Evolutionary conservation across 208 protist species (phyloP).

Genomic region (Crithidia brevicula): DNA sequence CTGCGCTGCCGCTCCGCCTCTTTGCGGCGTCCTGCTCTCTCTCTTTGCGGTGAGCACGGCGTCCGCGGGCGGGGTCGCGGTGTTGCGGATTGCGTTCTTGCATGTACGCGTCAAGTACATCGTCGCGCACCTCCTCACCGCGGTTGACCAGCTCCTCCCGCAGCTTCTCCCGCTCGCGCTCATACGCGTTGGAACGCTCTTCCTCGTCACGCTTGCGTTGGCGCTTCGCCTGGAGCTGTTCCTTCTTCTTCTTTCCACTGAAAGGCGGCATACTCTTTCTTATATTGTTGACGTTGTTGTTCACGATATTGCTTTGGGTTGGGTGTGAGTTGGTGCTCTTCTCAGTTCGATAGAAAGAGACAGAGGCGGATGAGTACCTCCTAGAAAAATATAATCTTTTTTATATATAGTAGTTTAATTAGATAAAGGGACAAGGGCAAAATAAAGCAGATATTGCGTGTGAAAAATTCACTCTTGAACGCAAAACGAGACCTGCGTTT

Average conservation of each 20-base stretch:
- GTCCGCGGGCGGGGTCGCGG: slow-evolving; percentile 9
- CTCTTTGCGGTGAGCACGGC: slow-evolving; percentile 6
- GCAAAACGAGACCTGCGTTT: too few species aligned
- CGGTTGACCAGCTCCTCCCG: slow-evolving; percentile 26
- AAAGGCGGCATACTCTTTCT: slow-evolving; percentile 60
- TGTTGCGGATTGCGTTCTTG: slow-evolving; percentile 15
- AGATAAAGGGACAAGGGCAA: too few species aligned
- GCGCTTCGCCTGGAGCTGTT: slow-evolving; percentile 89
- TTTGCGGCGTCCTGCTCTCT: background rate
- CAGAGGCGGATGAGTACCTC: too few species aligned
- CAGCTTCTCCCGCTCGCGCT: slow-evolving; percentile 33
- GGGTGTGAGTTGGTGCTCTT: too few species aligned
- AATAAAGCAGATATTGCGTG: too few species aligned
- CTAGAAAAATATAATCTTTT: too few species aligned
- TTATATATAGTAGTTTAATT: too few species aligned
- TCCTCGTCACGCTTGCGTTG: slow-evolving; percentile 71
- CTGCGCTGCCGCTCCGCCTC: background rate
- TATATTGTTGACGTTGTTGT: too few species aligned
- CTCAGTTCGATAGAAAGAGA: too few species aligned
- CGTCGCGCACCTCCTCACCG: slow-evolving; percentile 29
- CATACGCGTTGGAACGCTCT: slow-evolving; percentile 20
- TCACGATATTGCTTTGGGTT: too few species aligned
- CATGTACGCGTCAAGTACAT: slow-evolving; percentile 20
- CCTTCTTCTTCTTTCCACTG: slow-evolving; percentile 93
- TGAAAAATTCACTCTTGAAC: too few species aligned